Evolutionary conservation across 352 stramenopile species (phyloP), one percentile per base, ranked within the genome.

Genomic region (Pythium grandisporangium): DNA sequence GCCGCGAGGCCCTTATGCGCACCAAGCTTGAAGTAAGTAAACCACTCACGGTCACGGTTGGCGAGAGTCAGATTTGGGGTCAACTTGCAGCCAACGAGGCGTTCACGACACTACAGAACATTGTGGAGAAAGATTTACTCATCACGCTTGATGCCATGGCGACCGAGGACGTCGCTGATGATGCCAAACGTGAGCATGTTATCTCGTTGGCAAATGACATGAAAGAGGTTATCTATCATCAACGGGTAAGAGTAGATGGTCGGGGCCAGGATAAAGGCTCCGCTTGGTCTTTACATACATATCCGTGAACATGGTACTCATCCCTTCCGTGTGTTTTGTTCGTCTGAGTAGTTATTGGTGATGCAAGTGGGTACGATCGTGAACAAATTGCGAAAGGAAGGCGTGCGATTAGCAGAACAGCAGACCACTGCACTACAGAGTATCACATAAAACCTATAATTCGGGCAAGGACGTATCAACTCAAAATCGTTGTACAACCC

Each of bases 11-110:
- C 16, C 50, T 88, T 17, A 37, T 81, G 19, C 71, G 69, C 30
- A 85, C 75, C 2, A 88, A 88, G 46, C 53, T 70, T 22, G 75
- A 88, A 36, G 75, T 85, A 19, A 76, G 68, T 29, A 84, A 84
- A 44, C 71, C 67, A 0, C 72, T 78, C 20, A 53, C 64, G 7
- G 58, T 88, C 19, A 38, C 61, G 6, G 35, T 48, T 17, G 24
- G 41, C 8, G 71, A 88, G n/a, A 62, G 62, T 17, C 27, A 66
- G 26, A 40, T 62, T 0, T 88, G 75, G 75, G 48, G 61, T 35
- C 37, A 45, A n/a, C 84, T 88, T 43, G 58, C 66, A 2, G 27
- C 39, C 11, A 79, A 85, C 37, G 42, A 68, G 39, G 66, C 58
- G 2, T 84, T 85, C 30, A 25, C 30, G 20, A 38, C 52, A 22